Base-by-base conservation (phyloP, 768 basidiomycete genomes). In the Cystobasidium ongulense region DNA sequence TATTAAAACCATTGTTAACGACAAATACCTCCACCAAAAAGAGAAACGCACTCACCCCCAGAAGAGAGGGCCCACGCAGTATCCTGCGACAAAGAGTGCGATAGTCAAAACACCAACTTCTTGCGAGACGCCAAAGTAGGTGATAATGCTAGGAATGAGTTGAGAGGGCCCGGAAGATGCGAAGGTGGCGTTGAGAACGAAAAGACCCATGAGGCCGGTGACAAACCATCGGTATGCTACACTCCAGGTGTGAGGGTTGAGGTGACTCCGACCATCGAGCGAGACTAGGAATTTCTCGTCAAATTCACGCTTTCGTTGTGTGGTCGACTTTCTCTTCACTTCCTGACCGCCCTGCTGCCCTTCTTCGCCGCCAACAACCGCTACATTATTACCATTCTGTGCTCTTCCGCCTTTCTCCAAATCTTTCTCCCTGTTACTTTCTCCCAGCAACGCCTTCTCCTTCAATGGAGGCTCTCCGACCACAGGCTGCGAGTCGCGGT, bases 101-200 rank as follows among this genome's bases (percentile, higher is more conserved):
- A 80, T 78, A 5, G 76, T 54, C 29, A 80, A 74, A 13, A 76
- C 63, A 11, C 76, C 78, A 59, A 80, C 78, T 50, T 79, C 77
- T 43, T 74, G 63, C 10, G 74, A 75, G 17, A 80, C 72, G 31
- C 63, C 61, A 54, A 75, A 80, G 65, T 80, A 63, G 0, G 15
- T 63, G 17, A 75, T 66, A 75, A 80, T 78, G 0, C 74, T 54
- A 0, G 77, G 72, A 17, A 79, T 71, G n/a, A 78, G 54, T 41
- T 74, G 70, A 0, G 76, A 77, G 0, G 79, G 79, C 0, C 76
- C 80, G 1, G 75, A 76, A 0, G 79, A 80, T 11, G 79, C 79
- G 59, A 80, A 80, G 0, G 80, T 80, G 0, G 77, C 76, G 57
- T 80, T 80, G 29, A 80, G 53, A 8, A 80, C 79, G 41, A 80